Conservation (phyloP, 352 stramenopile genomes). For the Globisporangium solare region DNA sequence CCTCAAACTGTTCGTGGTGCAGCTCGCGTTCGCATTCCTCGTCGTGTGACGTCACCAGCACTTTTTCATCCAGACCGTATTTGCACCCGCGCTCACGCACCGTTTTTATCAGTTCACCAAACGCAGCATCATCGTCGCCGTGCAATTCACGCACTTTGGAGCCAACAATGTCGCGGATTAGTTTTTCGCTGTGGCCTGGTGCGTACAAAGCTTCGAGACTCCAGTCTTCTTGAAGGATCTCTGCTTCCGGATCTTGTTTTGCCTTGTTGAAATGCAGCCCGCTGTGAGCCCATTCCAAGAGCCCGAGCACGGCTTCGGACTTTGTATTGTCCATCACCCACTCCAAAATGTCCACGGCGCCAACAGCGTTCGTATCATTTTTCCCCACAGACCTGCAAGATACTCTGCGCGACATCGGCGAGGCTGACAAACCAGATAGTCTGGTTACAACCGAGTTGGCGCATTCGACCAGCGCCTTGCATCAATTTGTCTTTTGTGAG, state of each 20-base stretch:
- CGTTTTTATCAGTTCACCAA: constrained; percentile 12
- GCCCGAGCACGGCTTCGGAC: constrained; percentile 42
- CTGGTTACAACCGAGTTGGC: constrained; percentile 69
- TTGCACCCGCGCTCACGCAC: constrained; percentile 13
- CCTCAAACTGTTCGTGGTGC: constrained; percentile 44
- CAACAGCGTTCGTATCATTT: constrained; percentile 9
- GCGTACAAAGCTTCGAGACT: constrained; percentile 35
- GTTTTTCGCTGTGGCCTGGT: constrained; percentile 15
- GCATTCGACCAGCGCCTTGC: constrained; percentile 87
- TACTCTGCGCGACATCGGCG: constrained; percentile 56
- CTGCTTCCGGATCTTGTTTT: constrained; percentile 12
- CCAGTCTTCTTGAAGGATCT: constrained; percentile 49
- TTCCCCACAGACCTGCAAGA: constrained; percentile 20
- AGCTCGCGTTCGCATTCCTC: constrained; percentile 58
- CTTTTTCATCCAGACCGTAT: constrained; percentile 36
- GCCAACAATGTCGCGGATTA: constrained; percentile 36
- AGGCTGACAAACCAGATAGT: constrained; percentile 66
- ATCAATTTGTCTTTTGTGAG: constrained; percentile 92
- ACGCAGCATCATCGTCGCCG: neutral
- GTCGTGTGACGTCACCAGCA: constrained; percentile 32
- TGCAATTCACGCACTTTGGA: constrained; percentile 10
- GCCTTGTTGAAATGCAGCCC: constrained; percentile 62
- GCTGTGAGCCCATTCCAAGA: constrained; percentile 79
- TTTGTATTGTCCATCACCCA: constrained; percentile 89
- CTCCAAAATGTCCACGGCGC: constrained; percentile 55